A percentile compares a stretch with the other conserved stretches of the same genome.
phyloP scores from a whole-genome alignment of 768 basidiomycete genomes.

The Kwoniella mangroviensis region DNA sequence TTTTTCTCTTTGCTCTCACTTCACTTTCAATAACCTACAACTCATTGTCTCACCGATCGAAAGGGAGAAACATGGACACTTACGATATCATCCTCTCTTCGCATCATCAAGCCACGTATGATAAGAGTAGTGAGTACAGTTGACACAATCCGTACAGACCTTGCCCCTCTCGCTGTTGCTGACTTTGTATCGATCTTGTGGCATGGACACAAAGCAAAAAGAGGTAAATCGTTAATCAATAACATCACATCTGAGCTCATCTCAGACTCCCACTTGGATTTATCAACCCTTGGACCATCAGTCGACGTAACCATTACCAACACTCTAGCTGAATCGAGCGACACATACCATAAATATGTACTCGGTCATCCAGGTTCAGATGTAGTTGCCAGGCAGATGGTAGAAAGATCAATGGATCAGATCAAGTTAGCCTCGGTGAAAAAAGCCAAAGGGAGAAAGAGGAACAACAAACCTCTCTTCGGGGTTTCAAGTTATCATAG shows the following conservation, averaged over 20 bases:
- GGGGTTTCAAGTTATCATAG: neutral
- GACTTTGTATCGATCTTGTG: too few species aligned
- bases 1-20: too few species aligned
- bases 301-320: neutral
- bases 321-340: neutral
- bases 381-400: neutral
- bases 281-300: neutral
- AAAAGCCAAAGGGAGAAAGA: neutral
- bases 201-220: neutral
- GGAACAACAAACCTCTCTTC: neutral
- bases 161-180: neutral
- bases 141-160: too few species aligned
- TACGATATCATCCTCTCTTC: neutral
- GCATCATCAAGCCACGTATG: neutral
- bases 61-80: neutral
- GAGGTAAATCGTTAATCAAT: neutral
- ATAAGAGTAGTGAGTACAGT: neutral
- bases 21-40: too few species aligned
- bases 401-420: neutral
- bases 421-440: neutral
- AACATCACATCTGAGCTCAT: neutral
- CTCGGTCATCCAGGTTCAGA: neutral
- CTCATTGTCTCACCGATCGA: too few species aligned
- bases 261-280: neutral
- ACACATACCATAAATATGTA: neutral